phyloP scores from a whole-genome alignment of 179 eudicot genomes.

The Beta lomatogona region DNA sequence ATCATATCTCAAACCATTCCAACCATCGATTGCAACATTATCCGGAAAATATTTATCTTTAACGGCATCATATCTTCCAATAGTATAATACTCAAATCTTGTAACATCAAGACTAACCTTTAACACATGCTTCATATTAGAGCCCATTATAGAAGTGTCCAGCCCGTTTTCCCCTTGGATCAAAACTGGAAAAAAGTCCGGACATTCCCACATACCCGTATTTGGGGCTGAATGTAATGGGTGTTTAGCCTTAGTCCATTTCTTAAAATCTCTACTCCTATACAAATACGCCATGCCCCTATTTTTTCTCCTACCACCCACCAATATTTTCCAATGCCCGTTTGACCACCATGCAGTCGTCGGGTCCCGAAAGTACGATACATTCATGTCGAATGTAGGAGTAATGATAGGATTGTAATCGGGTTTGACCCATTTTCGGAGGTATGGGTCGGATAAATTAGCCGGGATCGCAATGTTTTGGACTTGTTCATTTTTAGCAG shows the following conservation, averaged over 20 bases:
- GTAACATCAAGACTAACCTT: constrained; percentile 68
- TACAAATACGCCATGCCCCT: constrained; percentile 62
- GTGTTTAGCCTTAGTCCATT: constrained; percentile 53
- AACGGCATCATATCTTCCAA: constrained; percentile 41
- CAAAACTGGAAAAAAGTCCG: constrained; percentile 59
- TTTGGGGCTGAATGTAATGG: constrained; percentile 47
- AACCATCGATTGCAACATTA: constrained; percentile 51
- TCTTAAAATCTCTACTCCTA: constrained; percentile 53
- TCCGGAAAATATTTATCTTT: constrained; percentile 48
- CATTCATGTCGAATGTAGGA: constrained; percentile 38
- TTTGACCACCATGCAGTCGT: constrained; percentile 61
- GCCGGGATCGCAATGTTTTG: constrained; percentile 69
- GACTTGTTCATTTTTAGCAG: constrained; percentile 37
- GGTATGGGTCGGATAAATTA: constrained; percentile 57
- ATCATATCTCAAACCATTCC: constrained; percentile 51
- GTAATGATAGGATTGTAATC: constrained; percentile 57
- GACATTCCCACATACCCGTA: constrained; percentile 60
- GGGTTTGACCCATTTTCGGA: constrained; percentile 63
- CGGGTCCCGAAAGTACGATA: constrained; percentile 60
- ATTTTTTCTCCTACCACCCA: constrained; percentile 49
- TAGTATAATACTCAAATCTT: constrained; percentile 62
- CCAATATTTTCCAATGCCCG: constrained; percentile 55
- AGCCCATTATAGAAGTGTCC: constrained; percentile 38
- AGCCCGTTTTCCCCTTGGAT: constrained; percentile 39
- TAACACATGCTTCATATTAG: constrained; percentile 51